Evolutionary conservation across 75 land plant species (phyloP).

Genomic region (Pinus taeda): DNA sequence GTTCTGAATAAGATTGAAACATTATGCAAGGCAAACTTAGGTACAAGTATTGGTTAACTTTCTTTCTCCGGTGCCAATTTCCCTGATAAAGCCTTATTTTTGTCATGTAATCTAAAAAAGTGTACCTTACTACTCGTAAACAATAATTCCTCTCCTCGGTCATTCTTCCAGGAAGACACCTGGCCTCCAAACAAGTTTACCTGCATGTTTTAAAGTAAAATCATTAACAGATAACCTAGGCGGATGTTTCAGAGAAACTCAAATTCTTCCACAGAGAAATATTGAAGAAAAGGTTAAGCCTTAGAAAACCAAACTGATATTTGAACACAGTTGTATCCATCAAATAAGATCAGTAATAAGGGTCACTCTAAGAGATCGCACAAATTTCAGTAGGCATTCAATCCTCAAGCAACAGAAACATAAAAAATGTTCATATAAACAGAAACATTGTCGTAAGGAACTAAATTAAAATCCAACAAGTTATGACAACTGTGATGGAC

Average conservation of each 20-base stretch:
- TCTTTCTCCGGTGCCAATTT: background rate
- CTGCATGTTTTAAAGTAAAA: constrained; percentile 28
- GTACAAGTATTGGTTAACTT: background rate
- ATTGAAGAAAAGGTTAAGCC: background rate
- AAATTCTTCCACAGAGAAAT: background rate
- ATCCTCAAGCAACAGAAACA: background rate
- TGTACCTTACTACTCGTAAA: constrained; percentile 81
- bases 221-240: background rate
- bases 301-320: background rate
- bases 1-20: background rate
- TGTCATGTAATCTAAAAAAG: background rate
- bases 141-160: constrained; percentile 76
- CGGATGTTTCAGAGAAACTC: constrained; percentile 5
- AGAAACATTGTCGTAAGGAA: background rate
- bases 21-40: background rate
- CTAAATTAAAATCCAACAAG: background rate
- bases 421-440: background rate
- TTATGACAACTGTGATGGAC: background rate
- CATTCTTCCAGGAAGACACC: constrained; percentile 88
- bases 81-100: background rate
- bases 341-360: background rate
- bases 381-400: background rate
- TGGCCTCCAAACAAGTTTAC: constrained; percentile 88
- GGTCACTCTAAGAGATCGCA: background rate
- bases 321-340: background rate